Evolutionary conservation across 1,284 basidiomycete species (phyloP), one percentile per base, ranked within the genome.

Genomic region (Schizopora paradoxa): DNA sequence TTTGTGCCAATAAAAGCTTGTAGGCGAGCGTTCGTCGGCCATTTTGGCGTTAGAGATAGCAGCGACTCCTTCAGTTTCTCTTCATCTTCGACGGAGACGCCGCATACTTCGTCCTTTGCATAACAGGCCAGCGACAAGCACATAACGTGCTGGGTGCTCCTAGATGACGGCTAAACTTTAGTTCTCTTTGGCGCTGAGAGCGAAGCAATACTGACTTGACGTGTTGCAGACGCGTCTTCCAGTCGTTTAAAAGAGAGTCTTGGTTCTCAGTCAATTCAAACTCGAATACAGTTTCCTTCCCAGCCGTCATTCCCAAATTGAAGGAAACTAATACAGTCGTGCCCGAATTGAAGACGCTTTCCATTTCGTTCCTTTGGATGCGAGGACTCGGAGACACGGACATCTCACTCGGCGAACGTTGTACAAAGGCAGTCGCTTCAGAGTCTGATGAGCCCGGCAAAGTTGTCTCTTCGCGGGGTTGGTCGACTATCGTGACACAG

Each of bases 61-160:
- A 46, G 16, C 19, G 16, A 6, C 29, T 25, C 32, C 7, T 21
- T 36, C 13, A 21, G n/a, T 5, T 6, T 25, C 14, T 23, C 19
- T 33, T 37, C 33, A 10, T 42, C 21, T 23, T 40, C 19, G n/a
- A 34, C 13, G n/a, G n/a, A n/a, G n/a, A n/a, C n/a, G n/a, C n/a
- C n/a, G n/a, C n/a, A n/a, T 6, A 40, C 21, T 7, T 49, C 36
- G 13, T 35, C 28, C 6, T 33, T 18, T 14, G 22, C 42, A 18
- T 50, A 46, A 22, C 48, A 50, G 22, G 44, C 43, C 22, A 50
- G 34, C 14, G 48, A 50, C 11, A 50, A 34, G 32, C 48, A 50
- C 14, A 41, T 22, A 10, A 43, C 34, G 22, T 29, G 31, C 8
- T 42, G 21, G 4, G 25, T 5, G 25, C 41, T 23, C 28, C 45